phyloP scores from a whole-genome alignment of 2,329 filamentous ascomycete genomes.

The Aureobasidium subglaciale region DNA sequence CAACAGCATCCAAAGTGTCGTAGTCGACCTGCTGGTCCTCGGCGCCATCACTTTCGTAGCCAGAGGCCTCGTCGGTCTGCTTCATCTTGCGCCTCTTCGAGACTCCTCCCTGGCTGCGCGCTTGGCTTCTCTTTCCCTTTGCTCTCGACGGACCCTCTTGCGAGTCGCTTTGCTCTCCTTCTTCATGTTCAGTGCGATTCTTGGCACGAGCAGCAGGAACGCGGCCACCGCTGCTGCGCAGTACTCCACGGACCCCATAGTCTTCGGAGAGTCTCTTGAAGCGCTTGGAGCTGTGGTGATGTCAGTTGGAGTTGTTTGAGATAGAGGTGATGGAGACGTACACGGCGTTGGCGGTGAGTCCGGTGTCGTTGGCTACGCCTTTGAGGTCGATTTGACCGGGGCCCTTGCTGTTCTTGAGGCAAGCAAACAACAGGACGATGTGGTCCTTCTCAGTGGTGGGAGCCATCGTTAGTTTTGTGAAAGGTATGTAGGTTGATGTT shows the following conservation, averaged over 20 bases:
- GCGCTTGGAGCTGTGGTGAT: constrained; percentile 52
- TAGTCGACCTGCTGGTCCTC: neutral
- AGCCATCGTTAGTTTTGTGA: constrained; percentile 2
- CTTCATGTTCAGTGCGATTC: constrained; percentile 14
- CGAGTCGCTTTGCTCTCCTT: constrained; percentile 7
- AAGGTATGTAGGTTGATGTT: neutral
- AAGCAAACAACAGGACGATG: constrained; percentile 59
- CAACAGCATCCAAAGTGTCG: neutral
- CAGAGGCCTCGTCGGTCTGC: constrained; percentile 2
- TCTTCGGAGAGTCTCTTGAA: constrained; percentile 60
- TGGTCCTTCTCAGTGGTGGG: constrained; percentile 39
- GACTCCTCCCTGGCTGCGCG: constrained; percentile 1
- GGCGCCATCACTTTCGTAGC: neutral
- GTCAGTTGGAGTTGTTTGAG: neutral
- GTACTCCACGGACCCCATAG: constrained; percentile 38
- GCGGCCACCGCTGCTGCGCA: constrained; percentile 16
- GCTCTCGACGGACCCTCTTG: neutral
- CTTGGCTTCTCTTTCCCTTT: constrained; percentile 8
- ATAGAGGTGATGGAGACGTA: constrained; percentile 40
- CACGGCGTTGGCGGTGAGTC: constrained; percentile 61
- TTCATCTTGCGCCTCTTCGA: constrained; percentile 16
- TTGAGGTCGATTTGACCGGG: constrained; percentile 59
- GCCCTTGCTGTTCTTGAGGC: constrained; percentile 53
- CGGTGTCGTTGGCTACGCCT: constrained; percentile 56
- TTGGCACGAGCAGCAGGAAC: constrained; percentile 12